These are phyloP conservation scores for Alloascoidea africana DNA, from an alignment of 805 yeast genomes.

Conservation along the genomic window DNA sequence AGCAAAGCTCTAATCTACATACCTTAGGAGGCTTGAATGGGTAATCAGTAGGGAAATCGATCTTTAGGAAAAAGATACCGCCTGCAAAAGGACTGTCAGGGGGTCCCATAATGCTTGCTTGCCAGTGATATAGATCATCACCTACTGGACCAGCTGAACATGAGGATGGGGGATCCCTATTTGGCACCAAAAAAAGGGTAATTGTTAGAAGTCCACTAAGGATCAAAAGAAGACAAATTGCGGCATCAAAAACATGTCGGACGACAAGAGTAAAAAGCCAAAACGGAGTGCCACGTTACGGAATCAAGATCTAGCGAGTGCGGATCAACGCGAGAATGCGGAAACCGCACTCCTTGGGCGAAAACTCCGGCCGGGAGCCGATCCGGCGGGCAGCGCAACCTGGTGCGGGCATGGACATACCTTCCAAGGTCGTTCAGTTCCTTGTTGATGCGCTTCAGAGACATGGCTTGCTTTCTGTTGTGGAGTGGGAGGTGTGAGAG, in stretches of 20 bases:
- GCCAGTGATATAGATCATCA: conserved; percentile 97
- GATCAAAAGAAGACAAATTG: too few species aligned
- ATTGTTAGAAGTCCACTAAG: not conserved
- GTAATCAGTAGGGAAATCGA: conserved; percentile 97
- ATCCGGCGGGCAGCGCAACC: too few species aligned
- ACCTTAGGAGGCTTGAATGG: conserved; percentile 95
- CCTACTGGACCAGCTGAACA: conserved; percentile 99
- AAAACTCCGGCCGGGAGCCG: too few species aligned
- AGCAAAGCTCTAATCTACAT: too few species aligned
- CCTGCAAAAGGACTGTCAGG: conserved; percentile 79
- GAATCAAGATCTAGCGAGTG: too few species aligned
- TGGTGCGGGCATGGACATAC: conserved; percentile 52
- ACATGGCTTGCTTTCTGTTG: conserved; percentile 33
- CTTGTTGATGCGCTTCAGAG: conserved; percentile 89
- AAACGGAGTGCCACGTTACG: too few species aligned
- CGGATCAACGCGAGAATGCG: too few species aligned
- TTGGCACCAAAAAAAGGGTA: not conserved
- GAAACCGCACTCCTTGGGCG: too few species aligned
- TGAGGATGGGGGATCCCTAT: conserved; percentile 94
- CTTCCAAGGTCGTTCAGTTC: conserved; percentile 91
- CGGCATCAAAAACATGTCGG: too few species aligned
- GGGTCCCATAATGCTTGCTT: conserved; percentile 98
- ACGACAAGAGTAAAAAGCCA: too few species aligned
- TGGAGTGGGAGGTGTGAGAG: too few species aligned
- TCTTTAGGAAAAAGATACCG: conserved; percentile 91